Evolutionary conservation across 2,329 filamentous ascomycete genomes (phyloP), one percentile per base, ranked within the genome.

Genomic region (Sporothrix pseudoabietina): DNA sequence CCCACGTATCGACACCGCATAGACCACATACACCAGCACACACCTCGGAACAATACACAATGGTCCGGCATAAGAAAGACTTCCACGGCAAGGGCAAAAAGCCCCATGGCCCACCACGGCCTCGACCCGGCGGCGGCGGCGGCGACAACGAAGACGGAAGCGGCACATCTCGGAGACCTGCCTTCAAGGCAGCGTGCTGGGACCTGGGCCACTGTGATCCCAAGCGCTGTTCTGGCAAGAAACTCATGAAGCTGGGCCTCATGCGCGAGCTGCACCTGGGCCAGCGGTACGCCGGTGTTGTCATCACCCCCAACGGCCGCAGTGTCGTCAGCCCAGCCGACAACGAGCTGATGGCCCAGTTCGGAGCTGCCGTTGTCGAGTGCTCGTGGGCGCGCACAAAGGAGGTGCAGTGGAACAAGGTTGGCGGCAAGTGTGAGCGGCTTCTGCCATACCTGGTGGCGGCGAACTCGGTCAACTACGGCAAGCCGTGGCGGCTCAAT

Each of bases 21-120:
- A 54, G 14, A 52, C 30, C 12, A 14, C 49, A 39, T 22, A 10
- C 68, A 4, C 66, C 41, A 26, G 19, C 2, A 39, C 65, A 16
- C 52, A 19, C 8, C 35, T 35, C 35, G 35, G 8, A 8, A 35
- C 41, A 35, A 12, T 1, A 39, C 68, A 14, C 52, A 16, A 98
- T 97, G 94, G 94, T 98, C 72, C 93, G 95, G 75, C 95, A 98
- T 83, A 98, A 98, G 84, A 98, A 98, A 83, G 94, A 98, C 78
- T 89, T 90, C 80, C 85, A 88, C 72, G 87, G 87, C 77, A 88
- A 92, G 80, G 91, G 92, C 79, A 94, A 93, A 81, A 93, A 92
- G 82, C 88, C 87, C 77, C 87, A 86, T 77, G 86, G 88, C 75
- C 83, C 86, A 16, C 86, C 89, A 75, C 86, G 89, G 76, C 84